Conservation (phyloP, 2,329 filamentous ascomycete species). For the Apiospora malaysiana region DNA sequence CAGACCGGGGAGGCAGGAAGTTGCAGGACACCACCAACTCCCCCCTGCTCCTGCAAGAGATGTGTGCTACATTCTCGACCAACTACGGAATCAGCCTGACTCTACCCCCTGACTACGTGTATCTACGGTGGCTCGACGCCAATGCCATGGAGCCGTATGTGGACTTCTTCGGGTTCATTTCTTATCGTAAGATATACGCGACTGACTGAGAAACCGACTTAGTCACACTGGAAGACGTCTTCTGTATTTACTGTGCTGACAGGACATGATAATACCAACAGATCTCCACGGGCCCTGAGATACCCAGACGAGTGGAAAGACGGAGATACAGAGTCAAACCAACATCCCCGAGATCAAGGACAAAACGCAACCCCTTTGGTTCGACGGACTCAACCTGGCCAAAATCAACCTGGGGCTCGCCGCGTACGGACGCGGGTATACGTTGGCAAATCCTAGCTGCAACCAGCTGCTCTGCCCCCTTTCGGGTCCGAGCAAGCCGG, state of each 20-base stretch:
- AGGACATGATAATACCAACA: no score
- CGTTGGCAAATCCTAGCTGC: slow-evolving; percentile 32
- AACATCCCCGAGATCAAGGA: slow-evolving; percentile 49
- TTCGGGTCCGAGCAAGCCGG: slow-evolving; percentile 35
- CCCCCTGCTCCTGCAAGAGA: slow-evolving; percentile 41
- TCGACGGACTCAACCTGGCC: slow-evolving; percentile 42
- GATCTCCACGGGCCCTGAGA: slow-evolving; percentile 50
- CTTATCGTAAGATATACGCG: slow-evolving; percentile 35
- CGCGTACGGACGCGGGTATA: slow-evolving; percentile 45
- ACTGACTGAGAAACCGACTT: background rate
- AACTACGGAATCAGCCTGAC: slow-evolving; percentile 49
- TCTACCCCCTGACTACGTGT: slow-evolving; percentile 45
- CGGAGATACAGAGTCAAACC: slow-evolving; percentile 38
- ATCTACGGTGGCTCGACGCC: slow-evolving; percentile 44
- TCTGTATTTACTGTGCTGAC: no score
- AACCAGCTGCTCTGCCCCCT: slow-evolving; percentile 34
- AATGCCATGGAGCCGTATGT: slow-evolving; percentile 45
- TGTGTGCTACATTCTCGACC: slow-evolving; percentile 41
- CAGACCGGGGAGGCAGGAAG: slow-evolving; percentile 42
- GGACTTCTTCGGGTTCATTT: slow-evolving; percentile 46
- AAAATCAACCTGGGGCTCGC: slow-evolving; percentile 55
- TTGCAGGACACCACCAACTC: slow-evolving; percentile 45
- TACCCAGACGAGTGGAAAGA: slow-evolving; percentile 35
- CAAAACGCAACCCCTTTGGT: slow-evolving; percentile 47
- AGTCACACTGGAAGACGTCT: no score